A percentile compares a stretch with the other conserved stretches of the same genome.
Evolutionary conservation across 345 rosid genomes (phyloP).

Genomic region (Eucalyptus coolabah): DNA sequence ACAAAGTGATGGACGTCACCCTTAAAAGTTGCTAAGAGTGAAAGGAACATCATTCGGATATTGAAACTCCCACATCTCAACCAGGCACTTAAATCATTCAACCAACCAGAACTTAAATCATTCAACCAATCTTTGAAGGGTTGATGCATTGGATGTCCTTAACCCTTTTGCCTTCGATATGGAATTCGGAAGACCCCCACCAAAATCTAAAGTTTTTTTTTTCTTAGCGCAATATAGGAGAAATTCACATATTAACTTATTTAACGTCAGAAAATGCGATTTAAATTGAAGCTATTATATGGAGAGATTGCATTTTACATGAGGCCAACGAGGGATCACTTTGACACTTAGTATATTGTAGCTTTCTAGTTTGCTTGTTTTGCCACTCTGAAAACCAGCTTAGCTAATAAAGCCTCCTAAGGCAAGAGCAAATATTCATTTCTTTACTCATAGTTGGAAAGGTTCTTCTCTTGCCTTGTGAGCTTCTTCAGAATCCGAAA

Average conservation of each 20-base stretch:
- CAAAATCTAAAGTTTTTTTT: not conserved
- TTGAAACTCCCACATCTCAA: not conserved
- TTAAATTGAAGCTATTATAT: not conserved
- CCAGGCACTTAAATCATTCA: not conserved
- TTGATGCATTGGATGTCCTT: not conserved
- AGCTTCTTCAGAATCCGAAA: not conserved
- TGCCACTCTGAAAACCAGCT: not conserved
- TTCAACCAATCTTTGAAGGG: not conserved
- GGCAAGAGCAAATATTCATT: not conserved
- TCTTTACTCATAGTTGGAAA: not conserved
- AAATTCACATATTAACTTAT: not conserved
- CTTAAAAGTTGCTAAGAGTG: not conserved
- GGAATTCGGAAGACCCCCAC: not conserved
- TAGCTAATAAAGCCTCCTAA: not conserved
- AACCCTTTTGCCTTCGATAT: not conserved
- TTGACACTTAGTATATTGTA: not conserved
- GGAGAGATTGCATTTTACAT: not conserved
- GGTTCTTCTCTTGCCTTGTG: not conserved
- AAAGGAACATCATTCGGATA: not conserved
- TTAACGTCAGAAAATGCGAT: not conserved
- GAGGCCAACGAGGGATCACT: not conserved
- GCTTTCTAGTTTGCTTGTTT: not conserved
- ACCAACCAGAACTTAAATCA: not conserved
- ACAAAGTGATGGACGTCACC: not conserved
- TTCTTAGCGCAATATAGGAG: not conserved